Percentiles rank a stretch among this genome's conserved stretches.
These are phyloP conservation scores for Cercospora sp. DNA, from an alignment of 2,329 filamentous ascomycete species.

Conservation along the genomic window DNA sequence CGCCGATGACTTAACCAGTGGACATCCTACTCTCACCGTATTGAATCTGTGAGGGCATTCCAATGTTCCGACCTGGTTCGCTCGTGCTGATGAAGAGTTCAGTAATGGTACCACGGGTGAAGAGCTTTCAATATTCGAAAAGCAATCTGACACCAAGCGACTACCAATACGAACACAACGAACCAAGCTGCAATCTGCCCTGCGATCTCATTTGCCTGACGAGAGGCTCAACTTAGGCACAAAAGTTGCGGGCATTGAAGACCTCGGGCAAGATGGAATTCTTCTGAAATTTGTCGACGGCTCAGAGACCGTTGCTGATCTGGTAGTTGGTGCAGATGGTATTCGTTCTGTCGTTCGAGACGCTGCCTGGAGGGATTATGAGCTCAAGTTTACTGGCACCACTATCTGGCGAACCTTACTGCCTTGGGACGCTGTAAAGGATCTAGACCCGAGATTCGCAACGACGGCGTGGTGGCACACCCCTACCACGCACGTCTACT, in stretches of 20 bases:
- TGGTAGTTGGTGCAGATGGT: constrained; percentile 53
- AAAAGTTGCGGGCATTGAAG: constrained; percentile 45
- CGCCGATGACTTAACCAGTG: constrained; percentile 39
- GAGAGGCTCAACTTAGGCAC: constrained; percentile 50
- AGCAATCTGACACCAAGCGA: constrained; percentile 3
- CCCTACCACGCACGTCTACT: constrained; percentile 47
- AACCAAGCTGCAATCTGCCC: constrained; percentile 51
- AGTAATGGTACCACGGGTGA: constrained; percentile 27
- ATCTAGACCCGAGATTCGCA: constrained; percentile 40
- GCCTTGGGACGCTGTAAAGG: constrained; percentile 35
- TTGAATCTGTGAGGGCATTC: constrained; percentile 17
- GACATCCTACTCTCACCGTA: constrained; percentile 25
- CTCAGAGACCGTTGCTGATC: constrained; percentile 6
- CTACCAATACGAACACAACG: constrained; percentile 25
- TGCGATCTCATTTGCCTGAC: constrained; percentile 50
- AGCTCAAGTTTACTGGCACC: constrained; percentile 52
- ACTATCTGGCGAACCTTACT: constrained; percentile 53
- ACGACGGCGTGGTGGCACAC: constrained; percentile 50
- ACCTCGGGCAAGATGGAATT: constrained; percentile 43
- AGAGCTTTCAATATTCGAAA: constrained; percentile 17
- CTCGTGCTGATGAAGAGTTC: background rate
- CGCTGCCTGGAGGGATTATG: constrained; percentile 46
- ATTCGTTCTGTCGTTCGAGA: constrained; percentile 53
- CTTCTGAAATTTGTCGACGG: constrained; percentile 51
- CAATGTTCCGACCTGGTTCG: background rate